Conservation (phyloP, 257 asterid species). For the Nicotiana benthamiana region DNA sequence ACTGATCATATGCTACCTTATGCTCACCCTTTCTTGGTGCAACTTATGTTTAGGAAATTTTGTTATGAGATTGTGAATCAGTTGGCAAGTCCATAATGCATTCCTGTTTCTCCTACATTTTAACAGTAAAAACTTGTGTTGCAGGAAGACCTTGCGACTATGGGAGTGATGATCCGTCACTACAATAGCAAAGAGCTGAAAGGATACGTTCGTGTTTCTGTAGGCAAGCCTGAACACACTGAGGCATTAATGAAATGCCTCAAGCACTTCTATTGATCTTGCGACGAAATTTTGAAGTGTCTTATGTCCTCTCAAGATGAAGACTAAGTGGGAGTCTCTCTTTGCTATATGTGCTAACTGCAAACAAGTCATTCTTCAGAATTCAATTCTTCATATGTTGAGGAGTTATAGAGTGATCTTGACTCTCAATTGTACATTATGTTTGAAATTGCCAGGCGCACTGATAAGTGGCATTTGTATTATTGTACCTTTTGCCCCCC, state of each 20-base stretch:
- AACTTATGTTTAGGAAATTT: background rate
- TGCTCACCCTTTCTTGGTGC: background rate
- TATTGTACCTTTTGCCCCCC: background rate
- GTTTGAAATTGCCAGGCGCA: background rate
- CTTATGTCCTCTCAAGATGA: background rate
- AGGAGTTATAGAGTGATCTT: background rate
- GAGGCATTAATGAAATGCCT: slow-evolving; percentile 64
- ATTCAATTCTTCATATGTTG: background rate
- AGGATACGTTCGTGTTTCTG: slow-evolving; percentile 86
- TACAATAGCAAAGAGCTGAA: slow-evolving; percentile 77
- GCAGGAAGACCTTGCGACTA: slow-evolving; percentile 85
- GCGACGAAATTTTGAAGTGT: background rate
- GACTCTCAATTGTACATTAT: background rate
- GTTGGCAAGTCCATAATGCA: background rate
- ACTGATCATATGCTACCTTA: background rate
- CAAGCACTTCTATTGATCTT: slow-evolving; percentile 31
- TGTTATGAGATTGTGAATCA: background rate
- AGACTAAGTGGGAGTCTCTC: background rate
- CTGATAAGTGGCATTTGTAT: background rate
- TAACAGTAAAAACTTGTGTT: background rate
- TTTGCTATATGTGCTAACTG: background rate
- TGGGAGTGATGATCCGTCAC: slow-evolving; percentile 95
- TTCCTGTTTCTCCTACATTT: background rate
- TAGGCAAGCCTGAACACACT: slow-evolving; percentile 92
- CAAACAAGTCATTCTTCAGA: background rate